These are phyloP conservation scores for Lachnellula hyalina DNA, from an alignment of 2,329 filamentous ascomycete species.

Conservation along the genomic window DNA sequence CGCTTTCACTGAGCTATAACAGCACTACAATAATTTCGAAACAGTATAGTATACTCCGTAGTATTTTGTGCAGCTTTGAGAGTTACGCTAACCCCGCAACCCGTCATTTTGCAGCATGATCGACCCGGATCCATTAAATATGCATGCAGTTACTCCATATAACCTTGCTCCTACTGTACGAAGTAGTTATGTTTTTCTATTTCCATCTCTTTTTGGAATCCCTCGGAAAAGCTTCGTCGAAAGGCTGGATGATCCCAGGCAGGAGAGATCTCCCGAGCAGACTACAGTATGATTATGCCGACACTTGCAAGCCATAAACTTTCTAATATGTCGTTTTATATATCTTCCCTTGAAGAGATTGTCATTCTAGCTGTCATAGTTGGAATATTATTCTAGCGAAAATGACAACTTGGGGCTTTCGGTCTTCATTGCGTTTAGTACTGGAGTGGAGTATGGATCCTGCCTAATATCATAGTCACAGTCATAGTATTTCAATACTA, in stretches of 20 bases:
- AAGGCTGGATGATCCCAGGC: slow-evolving; percentile 44
- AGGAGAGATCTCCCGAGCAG: slow-evolving; percentile 49
- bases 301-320: slow-evolving; percentile 59
- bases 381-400: slow-evolving; percentile 53
- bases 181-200: too few species aligned
- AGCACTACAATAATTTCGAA: too few species aligned
- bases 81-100: too few species aligned
- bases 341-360: slow-evolving; percentile 58
- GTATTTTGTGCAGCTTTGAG: too few species aligned
- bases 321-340: slow-evolving; percentile 58
- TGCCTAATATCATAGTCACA: slow-evolving; percentile 64
- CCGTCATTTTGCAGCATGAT: too few species aligned
- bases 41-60: too few species aligned
- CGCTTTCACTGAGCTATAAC: neutral
- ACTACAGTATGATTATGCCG: slow-evolving; percentile 50
- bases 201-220: slow-evolving; percentile 32
- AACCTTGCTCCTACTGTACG: too few species aligned
- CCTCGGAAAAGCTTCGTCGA: slow-evolving; percentile 49
- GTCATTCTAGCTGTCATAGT: slow-evolving; percentile 60
- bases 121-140: too few species aligned
- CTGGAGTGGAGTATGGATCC: slow-evolving; percentile 52
- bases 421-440: slow-evolving; percentile 60
- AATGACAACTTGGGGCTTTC: slow-evolving; percentile 64
- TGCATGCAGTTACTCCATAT: too few species aligned
- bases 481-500: slow-evolving; percentile 62